Evolutionary conservation across 2,329 filamentous ascomycete species (phyloP).

Genomic region (Pyrenophora tritici-repentis): DNA sequence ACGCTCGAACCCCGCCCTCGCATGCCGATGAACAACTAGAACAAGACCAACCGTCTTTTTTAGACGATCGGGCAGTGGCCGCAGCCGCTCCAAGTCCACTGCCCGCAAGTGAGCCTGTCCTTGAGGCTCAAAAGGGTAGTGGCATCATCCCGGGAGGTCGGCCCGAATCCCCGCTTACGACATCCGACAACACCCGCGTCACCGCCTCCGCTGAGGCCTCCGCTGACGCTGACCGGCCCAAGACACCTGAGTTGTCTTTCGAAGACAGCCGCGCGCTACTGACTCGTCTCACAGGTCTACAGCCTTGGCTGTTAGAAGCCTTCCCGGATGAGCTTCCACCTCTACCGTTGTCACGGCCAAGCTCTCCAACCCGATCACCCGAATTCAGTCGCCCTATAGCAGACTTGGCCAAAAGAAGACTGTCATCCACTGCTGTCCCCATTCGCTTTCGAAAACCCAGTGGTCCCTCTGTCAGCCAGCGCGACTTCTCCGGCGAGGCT

Average conservation of each 20-base stretch:
- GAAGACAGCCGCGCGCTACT: constrained; percentile 43
- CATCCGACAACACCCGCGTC: constrained; percentile 30
- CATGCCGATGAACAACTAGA: constrained; percentile 36
- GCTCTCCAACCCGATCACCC: constrained; percentile 34
- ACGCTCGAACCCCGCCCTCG: constrained; percentile 31
- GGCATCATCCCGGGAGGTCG: constrained; percentile 42
- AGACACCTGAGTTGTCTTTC: constrained; percentile 36
- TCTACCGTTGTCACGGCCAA: constrained; percentile 38
- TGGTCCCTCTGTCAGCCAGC: constrained; percentile 51
- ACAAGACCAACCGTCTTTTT: constrained; percentile 62
- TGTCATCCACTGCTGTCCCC: constrained; percentile 58
- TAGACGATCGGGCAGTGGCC: constrained; percentile 67
- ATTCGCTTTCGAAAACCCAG: constrained; percentile 59
- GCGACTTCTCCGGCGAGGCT: constrained; percentile 48
- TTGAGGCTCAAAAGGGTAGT: constrained; percentile 30
- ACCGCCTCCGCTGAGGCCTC: constrained; percentile 18
- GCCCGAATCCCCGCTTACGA: constrained; percentile 37
- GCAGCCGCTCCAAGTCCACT: constrained; percentile 48
- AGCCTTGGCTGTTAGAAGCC: constrained; percentile 42
- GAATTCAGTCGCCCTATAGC: constrained; percentile 27
- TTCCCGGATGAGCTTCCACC: constrained; percentile 44
- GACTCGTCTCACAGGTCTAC: constrained; percentile 43
- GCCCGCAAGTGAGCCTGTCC: constrained; percentile 47
- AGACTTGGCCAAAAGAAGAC: constrained; percentile 26
- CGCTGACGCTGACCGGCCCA: constrained; percentile 31